Conservation (phyloP, 2,329 filamentous ascomycete species). For the Talaromyces sp. region DNA sequence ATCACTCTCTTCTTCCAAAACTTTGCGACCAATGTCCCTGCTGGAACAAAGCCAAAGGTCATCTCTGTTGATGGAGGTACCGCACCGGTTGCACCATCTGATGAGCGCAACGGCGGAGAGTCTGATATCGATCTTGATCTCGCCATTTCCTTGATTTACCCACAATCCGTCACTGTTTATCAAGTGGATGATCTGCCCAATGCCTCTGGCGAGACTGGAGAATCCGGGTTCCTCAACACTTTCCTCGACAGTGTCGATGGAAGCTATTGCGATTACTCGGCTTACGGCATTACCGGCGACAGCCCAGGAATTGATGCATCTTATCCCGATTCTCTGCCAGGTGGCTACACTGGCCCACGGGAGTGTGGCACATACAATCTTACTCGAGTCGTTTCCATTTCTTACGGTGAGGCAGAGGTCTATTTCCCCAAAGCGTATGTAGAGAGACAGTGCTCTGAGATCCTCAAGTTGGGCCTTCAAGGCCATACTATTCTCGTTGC, state of each 20-base stretch:
- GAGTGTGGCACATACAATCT: slow-evolving; percentile 31
- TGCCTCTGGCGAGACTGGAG: slow-evolving; percentile 1
- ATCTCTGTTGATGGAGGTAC: slow-evolving; percentile 15
- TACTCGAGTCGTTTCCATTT: slow-evolving; percentile 56
- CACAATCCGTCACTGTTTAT: slow-evolving; percentile 12
- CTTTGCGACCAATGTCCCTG: slow-evolving; percentile 8
- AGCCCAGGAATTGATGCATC: slow-evolving; percentile 10
- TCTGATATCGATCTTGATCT: slow-evolving; percentile 16
- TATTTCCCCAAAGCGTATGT: slow-evolving; percentile 54
- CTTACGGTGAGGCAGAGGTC: slow-evolving; percentile 54
- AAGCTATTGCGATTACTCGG: slow-evolving; percentile 14
- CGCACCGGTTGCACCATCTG: slow-evolving; percentile 7
- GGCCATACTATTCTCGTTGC: slow-evolving; percentile 33
- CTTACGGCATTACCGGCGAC: slow-evolving; percentile 8
- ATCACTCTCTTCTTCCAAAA: slow-evolving; percentile 15
- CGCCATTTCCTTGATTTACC: slow-evolving; percentile 12
- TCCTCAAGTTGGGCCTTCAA: slow-evolving; percentile 49
- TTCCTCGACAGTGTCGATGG: slow-evolving; percentile 16
- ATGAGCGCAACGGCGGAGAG: slow-evolving; percentile 13
- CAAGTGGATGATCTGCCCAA: slow-evolving; percentile 16
- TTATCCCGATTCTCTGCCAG: slow-evolving; percentile 9
- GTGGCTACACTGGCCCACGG: slow-evolving; percentile 6
- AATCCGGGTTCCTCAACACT: slow-evolving; percentile 10
- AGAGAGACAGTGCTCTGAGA: slow-evolving; percentile 44
- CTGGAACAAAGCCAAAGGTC: slow-evolving; percentile 10